These are phyloP conservation scores for Leishmania tropica DNA, from an alignment of 208 protist species.

Conservation along the genomic window DNA sequence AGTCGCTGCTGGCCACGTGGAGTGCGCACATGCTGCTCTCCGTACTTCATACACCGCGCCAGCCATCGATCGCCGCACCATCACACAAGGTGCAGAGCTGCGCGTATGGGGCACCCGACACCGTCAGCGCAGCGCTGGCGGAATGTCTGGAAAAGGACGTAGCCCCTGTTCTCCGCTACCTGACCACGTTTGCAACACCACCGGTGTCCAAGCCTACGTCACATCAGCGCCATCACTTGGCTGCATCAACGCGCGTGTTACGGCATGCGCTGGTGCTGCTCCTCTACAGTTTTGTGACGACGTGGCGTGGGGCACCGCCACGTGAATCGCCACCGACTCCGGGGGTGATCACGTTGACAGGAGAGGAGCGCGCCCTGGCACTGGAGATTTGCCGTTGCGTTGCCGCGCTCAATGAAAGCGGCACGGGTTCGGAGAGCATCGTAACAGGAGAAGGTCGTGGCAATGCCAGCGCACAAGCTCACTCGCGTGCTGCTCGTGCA, in stretches of 20 bases:
- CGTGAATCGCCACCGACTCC: background rate
- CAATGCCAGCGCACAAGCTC: background rate
- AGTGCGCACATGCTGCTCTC: conserved; percentile 24
- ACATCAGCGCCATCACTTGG: background rate
- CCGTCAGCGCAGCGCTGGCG: background rate
- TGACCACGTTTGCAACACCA: background rate
- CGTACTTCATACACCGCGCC: background rate
- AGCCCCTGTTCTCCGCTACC: conserved; percentile 20
- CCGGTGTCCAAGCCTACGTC: background rate
- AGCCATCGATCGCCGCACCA: background rate
- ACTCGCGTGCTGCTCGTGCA: background rate
- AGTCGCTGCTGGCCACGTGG: conserved; percentile 25
- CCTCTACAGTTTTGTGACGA: conserved; percentile 16
- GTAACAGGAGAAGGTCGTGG: background rate
- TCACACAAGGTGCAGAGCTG: background rate
- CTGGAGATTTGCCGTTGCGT: conserved; percentile 13
- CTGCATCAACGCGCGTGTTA: background rate
- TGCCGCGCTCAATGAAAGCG: background rate
- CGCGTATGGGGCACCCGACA: background rate
- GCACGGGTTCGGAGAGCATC: background rate
- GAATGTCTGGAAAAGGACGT: conserved; percentile 5
- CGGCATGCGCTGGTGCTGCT: conserved; percentile 17
- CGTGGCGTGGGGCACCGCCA: conserved; percentile 4
- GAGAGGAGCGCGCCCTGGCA: conserved; percentile 11
- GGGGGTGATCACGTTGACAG: background rate